A percentile compares a stretch with the other conserved stretches of the same genome.
Evolutionary conservation across 2,329 filamentous ascomycete species (phyloP).

Genomic region (Calonectria hongkongensis): DNA sequence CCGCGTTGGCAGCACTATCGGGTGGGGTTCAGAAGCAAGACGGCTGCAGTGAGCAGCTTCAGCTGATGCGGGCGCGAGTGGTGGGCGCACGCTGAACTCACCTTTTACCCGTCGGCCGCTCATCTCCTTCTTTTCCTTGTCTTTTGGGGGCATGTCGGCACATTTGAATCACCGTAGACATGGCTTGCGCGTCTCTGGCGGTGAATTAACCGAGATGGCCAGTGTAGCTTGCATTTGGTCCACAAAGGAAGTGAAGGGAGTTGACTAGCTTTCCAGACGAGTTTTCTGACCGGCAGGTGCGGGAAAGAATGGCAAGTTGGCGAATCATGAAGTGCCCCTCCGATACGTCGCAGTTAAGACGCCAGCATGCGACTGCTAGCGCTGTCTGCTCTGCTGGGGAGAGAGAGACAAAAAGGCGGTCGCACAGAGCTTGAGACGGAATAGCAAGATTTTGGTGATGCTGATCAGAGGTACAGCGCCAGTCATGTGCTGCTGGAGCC

Average conservation of each 20-base stretch:
- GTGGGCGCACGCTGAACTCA: slow-evolving; percentile 2
- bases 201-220: slow-evolving; percentile 40
- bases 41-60: slow-evolving; percentile 40
- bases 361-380: neutral
- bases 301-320: slow-evolving; percentile 8
- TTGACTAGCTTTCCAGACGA: neutral
- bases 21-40: slow-evolving; percentile 44
- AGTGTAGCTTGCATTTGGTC: slow-evolving; percentile 19
- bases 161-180: slow-evolving; percentile 27
- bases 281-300: slow-evolving; percentile 27
- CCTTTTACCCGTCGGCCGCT: slow-evolving; percentile 10
- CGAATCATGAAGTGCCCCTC: slow-evolving; percentile 19
- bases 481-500: slow-evolving; percentile 22
- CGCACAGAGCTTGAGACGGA: slow-evolving; percentile 10
- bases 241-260: neutral
- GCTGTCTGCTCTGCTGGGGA: neutral
- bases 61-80: slow-evolving; percentile 33
- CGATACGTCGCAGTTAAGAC: slow-evolving; percentile 22
- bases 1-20: slow-evolving; percentile 30
- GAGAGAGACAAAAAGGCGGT: slow-evolving; percentile 28
- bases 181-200: slow-evolving; percentile 41
- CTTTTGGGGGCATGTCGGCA: slow-evolving; percentile 31
- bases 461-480: slow-evolving; percentile 10
- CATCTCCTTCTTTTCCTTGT: slow-evolving; percentile 22
- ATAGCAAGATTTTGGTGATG: neutral